phyloP scores from a whole-genome alignment of 2,329 filamentous ascomycete genomes.

The Ophiosphaerella narmari region DNA sequence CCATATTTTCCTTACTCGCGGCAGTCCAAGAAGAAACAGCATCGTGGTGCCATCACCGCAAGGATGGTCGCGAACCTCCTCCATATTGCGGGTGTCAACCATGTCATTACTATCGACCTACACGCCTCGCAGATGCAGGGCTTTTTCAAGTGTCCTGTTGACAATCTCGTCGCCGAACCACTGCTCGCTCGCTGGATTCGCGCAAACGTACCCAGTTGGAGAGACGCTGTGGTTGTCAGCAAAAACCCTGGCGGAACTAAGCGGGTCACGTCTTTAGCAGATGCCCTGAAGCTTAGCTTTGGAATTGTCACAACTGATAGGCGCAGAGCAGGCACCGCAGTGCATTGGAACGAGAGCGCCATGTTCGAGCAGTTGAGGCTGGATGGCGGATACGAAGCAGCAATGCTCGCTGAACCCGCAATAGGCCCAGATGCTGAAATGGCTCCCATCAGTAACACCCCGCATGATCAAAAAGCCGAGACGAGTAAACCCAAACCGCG shows the following conservation, averaged over 20 bases:
- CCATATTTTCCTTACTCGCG: conserved; percentile 99
- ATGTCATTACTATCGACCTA: conserved; percentile 95
- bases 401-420: conserved; percentile 34
- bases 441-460: conserved; percentile 29
- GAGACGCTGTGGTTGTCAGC: conserved; percentile 91
- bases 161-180: conserved; percentile 95
- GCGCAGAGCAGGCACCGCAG: conserved; percentile 47
- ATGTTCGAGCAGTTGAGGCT: conserved; percentile 61
- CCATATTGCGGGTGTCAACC: conserved; percentile 90
- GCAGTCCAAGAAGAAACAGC: conserved; percentile 98
- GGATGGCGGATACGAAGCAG: conserved; percentile 50
- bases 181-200: conserved; percentile 95
- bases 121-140: conserved; percentile 97
- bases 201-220: conserved; percentile 84
- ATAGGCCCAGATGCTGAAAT: conserved; percentile 43
- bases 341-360: conserved; percentile 76
- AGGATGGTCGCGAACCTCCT: conserved; percentile 96
- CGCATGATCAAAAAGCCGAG: conserved; percentile 33
- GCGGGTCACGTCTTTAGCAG: conserved; percentile 91
- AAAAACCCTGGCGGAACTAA: conserved; percentile 99
- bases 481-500: conserved; percentile 32
- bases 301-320: conserved; percentile 89
- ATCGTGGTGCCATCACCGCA: conserved; percentile 93
- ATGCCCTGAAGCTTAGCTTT: conserved; percentile 96
- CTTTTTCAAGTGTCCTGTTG: conserved; percentile 96